phyloP scores from a whole-genome alignment of 805 yeast genomes.

The Ogataea dorogensis region DNA sequence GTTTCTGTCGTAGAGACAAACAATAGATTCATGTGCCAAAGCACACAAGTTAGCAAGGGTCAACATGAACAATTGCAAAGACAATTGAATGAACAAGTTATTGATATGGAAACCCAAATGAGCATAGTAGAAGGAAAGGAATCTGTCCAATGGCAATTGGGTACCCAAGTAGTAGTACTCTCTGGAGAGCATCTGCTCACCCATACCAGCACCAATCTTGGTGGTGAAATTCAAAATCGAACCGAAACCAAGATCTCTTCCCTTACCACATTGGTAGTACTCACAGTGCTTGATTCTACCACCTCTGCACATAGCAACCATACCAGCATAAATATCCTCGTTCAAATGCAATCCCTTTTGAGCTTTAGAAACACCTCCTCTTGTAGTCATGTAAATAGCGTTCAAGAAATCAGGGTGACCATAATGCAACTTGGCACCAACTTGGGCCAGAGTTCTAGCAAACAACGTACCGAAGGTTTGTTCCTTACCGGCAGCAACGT shows the following conservation, averaged over 20 bases:
- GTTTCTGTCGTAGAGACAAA: constrained; percentile 65
- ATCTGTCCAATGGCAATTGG: constrained; percentile 75
- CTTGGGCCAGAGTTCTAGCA: constrained; percentile 78
- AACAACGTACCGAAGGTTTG: constrained; percentile 85
- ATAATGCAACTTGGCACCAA: constrained; percentile 84
- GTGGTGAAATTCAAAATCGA: constrained; percentile 83
- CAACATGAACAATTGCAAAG: constrained; percentile 69
- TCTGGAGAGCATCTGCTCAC: constrained; percentile 83
- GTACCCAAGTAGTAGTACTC: constrained; percentile 82
- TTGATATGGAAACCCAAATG: constrained; percentile 87
- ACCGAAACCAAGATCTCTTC: constrained; percentile 86
- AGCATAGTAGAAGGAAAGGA: constrained; percentile 80
- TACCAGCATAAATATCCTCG: constrained; percentile 88
- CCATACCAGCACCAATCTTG: constrained; percentile 92
- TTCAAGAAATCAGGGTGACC: constrained; percentile 88
- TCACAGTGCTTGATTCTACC: constrained; percentile 88
- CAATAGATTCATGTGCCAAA: constrained; percentile 67
- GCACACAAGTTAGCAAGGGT: constrained; percentile 69
- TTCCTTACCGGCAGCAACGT: constrained; percentile 88
- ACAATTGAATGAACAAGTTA: constrained; percentile 72
- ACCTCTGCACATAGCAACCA: constrained; percentile 79
- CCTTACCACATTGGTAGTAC: constrained; percentile 87
- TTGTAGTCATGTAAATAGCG: constrained; percentile 71
- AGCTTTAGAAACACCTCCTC: constrained; percentile 88
- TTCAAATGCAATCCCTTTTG: constrained; percentile 83